Evolutionary conservation across 257 asterid species (phyloP).

Genomic region (Solanum chaucha): DNA sequence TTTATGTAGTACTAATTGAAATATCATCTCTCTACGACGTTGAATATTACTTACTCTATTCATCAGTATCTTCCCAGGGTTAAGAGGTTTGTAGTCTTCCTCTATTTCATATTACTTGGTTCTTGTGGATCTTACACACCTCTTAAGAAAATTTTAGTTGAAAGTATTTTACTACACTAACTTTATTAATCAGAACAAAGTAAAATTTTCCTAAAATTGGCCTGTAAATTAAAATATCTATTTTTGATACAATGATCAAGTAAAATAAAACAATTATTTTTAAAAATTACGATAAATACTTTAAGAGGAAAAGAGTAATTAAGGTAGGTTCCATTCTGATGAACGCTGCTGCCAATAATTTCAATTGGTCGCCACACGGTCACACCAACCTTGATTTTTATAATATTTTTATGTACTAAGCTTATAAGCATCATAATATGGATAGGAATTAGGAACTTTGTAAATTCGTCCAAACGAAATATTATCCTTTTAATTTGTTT

Average conservation of each 20-base stretch:
- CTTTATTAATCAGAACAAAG: no score
- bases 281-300: neutral
- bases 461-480: neutral
- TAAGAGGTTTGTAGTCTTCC: no score
- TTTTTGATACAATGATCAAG: no score
- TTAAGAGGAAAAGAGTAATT: neutral
- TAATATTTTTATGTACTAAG: neutral
- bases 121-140: no score
- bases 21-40: no score
- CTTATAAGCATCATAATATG: neutral
- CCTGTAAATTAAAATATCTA: no score
- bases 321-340: neutral
- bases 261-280: no score
- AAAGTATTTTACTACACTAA: no score
- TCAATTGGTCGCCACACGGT: neutral
- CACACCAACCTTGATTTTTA: neutral
- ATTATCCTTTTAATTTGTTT: neutral
- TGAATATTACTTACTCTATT: neutral
- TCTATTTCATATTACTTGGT: no score
- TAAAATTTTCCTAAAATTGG: no score
- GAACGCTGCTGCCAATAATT: neutral
- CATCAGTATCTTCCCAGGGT: no score
- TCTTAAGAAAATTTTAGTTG: no score
- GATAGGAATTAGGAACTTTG: neutral
- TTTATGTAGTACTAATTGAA: neutral